These are phyloP conservation scores for Leucogyrophana mollusca DNA, from an alignment of 768 basidiomycete species.

Conservation along the genomic window DNA sequence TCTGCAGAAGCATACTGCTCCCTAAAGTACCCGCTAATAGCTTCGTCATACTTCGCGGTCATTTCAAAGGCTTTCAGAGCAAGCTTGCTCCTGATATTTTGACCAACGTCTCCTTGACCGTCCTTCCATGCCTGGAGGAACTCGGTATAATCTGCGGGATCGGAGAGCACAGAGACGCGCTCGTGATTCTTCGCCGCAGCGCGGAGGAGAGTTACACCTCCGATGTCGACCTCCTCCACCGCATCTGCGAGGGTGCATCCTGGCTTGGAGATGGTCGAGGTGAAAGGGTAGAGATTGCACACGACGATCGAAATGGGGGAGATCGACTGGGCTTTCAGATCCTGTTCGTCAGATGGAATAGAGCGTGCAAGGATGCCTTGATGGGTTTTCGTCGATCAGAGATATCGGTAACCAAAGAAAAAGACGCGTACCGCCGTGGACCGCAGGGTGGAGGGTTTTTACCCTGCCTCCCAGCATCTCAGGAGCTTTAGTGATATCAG, in stretches of 20 bases:
- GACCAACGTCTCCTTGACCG: constrained; percentile 73
- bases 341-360: constrained; percentile 86
- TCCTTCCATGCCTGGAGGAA: constrained; percentile 78
- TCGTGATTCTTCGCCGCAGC: constrained; percentile 99
- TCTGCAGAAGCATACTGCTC: constrained; percentile 92
- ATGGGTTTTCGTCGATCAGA: constrained; percentile 4
- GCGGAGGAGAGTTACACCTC: constrained; percentile 94
- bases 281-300: constrained; percentile 99
- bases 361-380: constrained; percentile 91
- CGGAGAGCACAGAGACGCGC: constrained; percentile 85
- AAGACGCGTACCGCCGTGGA: constrained; percentile 80
- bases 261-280: constrained; percentile 84
- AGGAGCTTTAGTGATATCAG: constrained; percentile 95
- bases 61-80: constrained; percentile 97
- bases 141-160: constrained; percentile 81
- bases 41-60: constrained; percentile 93
- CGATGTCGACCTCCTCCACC: constrained; percentile 98
- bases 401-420: neutral
- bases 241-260: constrained; percentile 89
- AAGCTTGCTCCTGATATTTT: constrained; percentile 68
- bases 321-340: constrained; percentile 81
- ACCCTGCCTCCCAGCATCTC: constrained; percentile 99
- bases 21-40: constrained; percentile 95
- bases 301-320: constrained; percentile 95
- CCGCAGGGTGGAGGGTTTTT: constrained; percentile 96